Evolutionary conservation across 2,329 filamentous ascomycete genomes (phyloP).

Genomic region (Fusarium sp.): DNA sequence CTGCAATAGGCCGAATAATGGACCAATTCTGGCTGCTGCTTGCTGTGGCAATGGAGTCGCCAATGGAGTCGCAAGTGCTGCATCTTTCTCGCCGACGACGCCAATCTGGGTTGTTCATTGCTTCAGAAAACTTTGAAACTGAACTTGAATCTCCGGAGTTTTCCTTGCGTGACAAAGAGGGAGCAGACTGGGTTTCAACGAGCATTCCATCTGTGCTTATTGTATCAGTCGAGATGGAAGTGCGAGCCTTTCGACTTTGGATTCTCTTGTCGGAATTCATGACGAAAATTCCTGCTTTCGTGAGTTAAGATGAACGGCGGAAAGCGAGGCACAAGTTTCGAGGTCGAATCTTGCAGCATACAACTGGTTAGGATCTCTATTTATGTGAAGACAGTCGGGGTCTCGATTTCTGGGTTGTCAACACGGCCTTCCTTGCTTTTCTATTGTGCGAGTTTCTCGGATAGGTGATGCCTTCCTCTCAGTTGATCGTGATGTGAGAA

Average conservation of each 20-base stretch:
- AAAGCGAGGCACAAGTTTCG: background rate
- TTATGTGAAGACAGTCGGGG: background rate
- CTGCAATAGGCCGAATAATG: background rate
- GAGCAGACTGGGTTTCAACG: slow-evolving; percentile 16
- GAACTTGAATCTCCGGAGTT: slow-evolving; percentile 32
- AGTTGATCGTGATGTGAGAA: background rate
- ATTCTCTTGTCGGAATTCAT: slow-evolving; percentile 26
- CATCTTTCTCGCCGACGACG: slow-evolving; percentile 42
- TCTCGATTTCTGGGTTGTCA: background rate
- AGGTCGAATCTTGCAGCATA: background rate
- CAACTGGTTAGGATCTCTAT: background rate
- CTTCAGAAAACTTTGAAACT: slow-evolving; percentile 45
- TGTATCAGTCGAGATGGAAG: slow-evolving; percentile 3
- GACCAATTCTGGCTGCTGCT: background rate
- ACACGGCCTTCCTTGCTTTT: background rate
- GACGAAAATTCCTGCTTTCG: background rate
- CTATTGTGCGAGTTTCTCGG: background rate
- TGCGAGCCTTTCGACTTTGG: slow-evolving; percentile 10
- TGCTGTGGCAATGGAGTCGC: slow-evolving; percentile 9
- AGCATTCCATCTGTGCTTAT: slow-evolving; percentile 22
- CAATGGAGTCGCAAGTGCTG: slow-evolving; percentile 11
- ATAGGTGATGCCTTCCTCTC: background rate
- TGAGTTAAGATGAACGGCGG: background rate
- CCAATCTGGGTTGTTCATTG: slow-evolving; percentile 53
- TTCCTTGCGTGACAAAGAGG: slow-evolving; percentile 15